These are phyloP conservation scores for Cytospora leucostoma DNA, from an alignment of 2,329 filamentous ascomycete genomes.

Conservation along the genomic window DNA sequence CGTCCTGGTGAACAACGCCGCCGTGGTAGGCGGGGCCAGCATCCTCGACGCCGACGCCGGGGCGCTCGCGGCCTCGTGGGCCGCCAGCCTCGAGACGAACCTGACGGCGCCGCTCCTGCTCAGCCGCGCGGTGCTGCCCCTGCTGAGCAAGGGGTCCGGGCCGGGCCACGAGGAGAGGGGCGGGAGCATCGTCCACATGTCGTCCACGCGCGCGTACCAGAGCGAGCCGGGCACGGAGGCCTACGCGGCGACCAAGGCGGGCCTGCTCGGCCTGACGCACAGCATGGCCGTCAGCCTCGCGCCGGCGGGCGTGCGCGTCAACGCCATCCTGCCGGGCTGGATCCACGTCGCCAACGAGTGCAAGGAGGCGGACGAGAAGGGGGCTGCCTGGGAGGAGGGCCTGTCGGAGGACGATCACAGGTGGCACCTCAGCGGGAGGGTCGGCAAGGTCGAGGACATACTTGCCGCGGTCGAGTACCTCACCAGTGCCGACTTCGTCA, in stretches of 20 bases:
- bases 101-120: slow-evolving; percentile 40
- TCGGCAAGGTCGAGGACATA: slow-evolving; percentile 50
- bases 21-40: slow-evolving; percentile 36
- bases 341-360: slow-evolving; percentile 48
- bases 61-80: slow-evolving; percentile 34
- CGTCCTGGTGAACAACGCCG: slow-evolving; percentile 46
- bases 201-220: slow-evolving; percentile 51
- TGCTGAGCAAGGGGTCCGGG: slow-evolving; percentile 28
- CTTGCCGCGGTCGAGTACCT: slow-evolving; percentile 34
- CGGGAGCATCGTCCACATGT: slow-evolving; percentile 47
- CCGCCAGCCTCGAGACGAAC: slow-evolving; percentile 40
- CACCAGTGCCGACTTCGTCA: slow-evolving; percentile 34
- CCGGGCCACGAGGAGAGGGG: slow-evolving; percentile 19
- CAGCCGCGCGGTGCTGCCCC: slow-evolving; percentile 35
- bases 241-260: slow-evolving; percentile 53
- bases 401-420: slow-evolving; percentile 45
- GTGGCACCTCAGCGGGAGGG: slow-evolving; percentile 53
- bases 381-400: slow-evolving; percentile 47
- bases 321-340: slow-evolving; percentile 53
- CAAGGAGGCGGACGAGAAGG: slow-evolving; percentile 40
- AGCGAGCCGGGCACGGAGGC: slow-evolving; percentile 51
- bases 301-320: slow-evolving; percentile 47
- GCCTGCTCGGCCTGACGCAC: slow-evolving; percentile 51
- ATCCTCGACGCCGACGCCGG: slow-evolving; percentile 36
- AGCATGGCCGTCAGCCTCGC: slow-evolving; percentile 49